phyloP scores from a whole-genome alignment of 371 early-diverging fungal species.

The Mortierella sp. region DNA sequence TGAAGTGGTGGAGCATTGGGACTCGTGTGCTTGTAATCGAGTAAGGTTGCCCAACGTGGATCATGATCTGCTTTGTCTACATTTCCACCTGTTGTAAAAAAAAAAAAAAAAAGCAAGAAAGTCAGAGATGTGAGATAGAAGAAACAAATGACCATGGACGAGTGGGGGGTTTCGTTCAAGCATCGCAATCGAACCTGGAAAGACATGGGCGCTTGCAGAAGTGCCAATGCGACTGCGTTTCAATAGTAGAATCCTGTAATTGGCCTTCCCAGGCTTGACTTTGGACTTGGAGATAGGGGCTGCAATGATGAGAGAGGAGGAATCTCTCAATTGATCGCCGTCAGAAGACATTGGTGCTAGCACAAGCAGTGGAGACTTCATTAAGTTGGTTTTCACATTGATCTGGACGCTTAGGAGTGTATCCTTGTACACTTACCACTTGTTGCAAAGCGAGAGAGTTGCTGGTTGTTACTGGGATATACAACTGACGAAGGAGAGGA shows the following conservation, averaged over 20 bases:
- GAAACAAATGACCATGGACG: background rate
- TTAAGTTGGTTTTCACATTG: background rate
- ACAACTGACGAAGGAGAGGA: constrained; percentile 1
- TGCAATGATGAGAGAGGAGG: constrained; percentile 59
- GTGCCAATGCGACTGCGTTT: constrained; percentile 68
- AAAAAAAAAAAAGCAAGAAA: constrained; percentile 8
- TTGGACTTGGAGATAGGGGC: constrained; percentile 57
- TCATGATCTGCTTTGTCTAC: constrained; percentile 67
- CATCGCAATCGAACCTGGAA: constrained; percentile 54
- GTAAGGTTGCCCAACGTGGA: constrained; percentile 52
- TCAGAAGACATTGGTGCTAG: constrained; percentile 27
- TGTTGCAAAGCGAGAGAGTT: constrained; percentile 21
- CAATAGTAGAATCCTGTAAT: constrained; percentile 69
- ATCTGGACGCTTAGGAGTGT: background rate
- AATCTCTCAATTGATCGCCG: constrained; percentile 28
- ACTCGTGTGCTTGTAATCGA: constrained; percentile 24
- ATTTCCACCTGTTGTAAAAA: constrained; percentile 60
- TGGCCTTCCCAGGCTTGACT: constrained; percentile 45
- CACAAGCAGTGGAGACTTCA: background rate
- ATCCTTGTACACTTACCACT: constrained; percentile 7
- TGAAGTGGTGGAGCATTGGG: constrained; percentile 25
- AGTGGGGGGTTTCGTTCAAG: background rate
- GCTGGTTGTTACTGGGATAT: background rate
- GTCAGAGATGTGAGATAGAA: background rate
- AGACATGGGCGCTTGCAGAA: constrained; percentile 67